Base-by-base conservation (phyloP, 2,329 filamentous ascomycete species). In the Pyricularia pennisetigena region DNA sequence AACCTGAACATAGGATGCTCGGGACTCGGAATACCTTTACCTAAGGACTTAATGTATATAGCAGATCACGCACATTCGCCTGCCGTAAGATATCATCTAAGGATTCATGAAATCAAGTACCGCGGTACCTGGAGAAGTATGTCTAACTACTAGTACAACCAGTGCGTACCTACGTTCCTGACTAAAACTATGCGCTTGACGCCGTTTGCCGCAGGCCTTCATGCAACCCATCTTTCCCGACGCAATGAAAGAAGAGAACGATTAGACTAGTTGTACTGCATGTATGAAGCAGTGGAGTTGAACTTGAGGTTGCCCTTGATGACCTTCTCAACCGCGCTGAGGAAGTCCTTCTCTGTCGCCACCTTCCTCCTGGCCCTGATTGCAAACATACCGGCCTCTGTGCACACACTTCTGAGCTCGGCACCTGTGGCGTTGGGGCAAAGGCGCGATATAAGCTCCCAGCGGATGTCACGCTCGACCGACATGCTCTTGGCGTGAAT, bases 401-500 rank as follows among this genome's bases (percentile, higher is more conserved):
- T 99, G 73, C 95, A 97, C 70, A 99, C 95, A 82, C 93, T 97
- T 75, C 95, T 88, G 78, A 99, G 82, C 81, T 99, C 95, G 66
- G 95, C 95, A 82, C 95, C 95, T 0, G 95, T 99, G 67, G 94
- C 91, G 81, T 99, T 99, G 72, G 95, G 95, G 82, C 95, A 99
- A 71, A 99, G 85, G 74, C 95, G 90, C 24, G 94, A 97, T 77
- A 99, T 98, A 72, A 99, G 86, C 83, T 99, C 95, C 95, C 95
- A 99, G 81, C 95, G 89, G 76, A 99, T 99, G 77, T 99, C 95
- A 67, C 95, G 89, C 86, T 99, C 95, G 54, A 99, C 95, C 23
- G 93, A 97, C 95, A 99, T 99, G 78, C 92, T 97, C 90, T 98
- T 99, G 75, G 95, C 95, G 82, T 98, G 95, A 75, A 99, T 99